Base-by-base conservation (phyloP, 768 basidiomycete genomes). In the Cystofilobasidium capitatum region DNA sequence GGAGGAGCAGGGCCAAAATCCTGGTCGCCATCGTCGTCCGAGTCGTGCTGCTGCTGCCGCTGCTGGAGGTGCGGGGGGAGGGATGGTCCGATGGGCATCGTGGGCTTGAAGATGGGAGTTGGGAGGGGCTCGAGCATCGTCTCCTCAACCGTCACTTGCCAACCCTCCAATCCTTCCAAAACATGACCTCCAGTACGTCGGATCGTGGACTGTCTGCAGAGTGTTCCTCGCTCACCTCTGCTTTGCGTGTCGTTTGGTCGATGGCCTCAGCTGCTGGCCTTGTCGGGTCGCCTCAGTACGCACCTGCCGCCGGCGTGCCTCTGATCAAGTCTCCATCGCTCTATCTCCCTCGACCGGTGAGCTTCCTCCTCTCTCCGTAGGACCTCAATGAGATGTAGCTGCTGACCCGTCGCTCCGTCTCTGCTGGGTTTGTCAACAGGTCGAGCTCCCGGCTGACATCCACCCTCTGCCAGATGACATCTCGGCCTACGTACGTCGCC, bases 401-500 rank as follows among this genome's bases (percentile, higher is more conserved):
- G 47, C 40, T 42, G 16, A 35, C 8, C 36, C n/a, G 16, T 20
- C 29, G 58, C 20, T 40, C 37, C 17, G 58, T 0, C 14, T 35
- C 26, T 54, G 13, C 16, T 47, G 2, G 54, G 58, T 45, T 12
- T 35, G 47, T 65, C 36, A 3, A 3, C 73, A 97, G 93, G 84
- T 96, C 33, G 82, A 87, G 70, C 80, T 91, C 5, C 91, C 94
- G 5, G 87, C 83, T 57, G 92, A 97, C 73, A 91, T 98, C 29
- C 93, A 97, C 72, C 94, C 94, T 0, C 81, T 98, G 0, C 94
- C 94, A 5, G 89, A 92, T 31, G 88, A 88, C 40, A 86, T 98
- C 5, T 85, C 85, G 1, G 83, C 89, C 70, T 98, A 98, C 75
- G 94, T 93, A 71, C 72, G 84, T 76, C 8, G n/a, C n/a, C n/a